Percentiles rank a stretch among this genome's conserved stretches.
phyloP scores from a whole-genome alignment of 352 stramenopile species.

The Globisporangium polare region DNA sequence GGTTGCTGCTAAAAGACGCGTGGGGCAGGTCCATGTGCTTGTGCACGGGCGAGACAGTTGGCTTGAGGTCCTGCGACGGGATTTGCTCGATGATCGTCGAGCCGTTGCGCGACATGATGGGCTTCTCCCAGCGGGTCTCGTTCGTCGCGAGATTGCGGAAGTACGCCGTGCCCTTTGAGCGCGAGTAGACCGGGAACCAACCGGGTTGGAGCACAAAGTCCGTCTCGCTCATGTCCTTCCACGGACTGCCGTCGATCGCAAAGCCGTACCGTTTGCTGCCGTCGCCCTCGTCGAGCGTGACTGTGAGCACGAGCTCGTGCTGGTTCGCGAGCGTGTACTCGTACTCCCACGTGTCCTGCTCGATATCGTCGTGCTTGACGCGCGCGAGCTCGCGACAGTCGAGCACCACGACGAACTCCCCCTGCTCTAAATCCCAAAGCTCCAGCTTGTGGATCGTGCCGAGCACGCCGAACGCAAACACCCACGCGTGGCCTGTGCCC shows the following conservation, averaged over 20 bases:
- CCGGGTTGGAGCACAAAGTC: slow-evolving; percentile 77
- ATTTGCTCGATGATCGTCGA: slow-evolving; percentile 24
- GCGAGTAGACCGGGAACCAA: slow-evolving; percentile 79
- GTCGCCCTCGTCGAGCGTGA: slow-evolving; percentile 60
- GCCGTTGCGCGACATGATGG: slow-evolving; percentile 52
- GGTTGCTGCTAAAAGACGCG: slow-evolving; percentile 7
- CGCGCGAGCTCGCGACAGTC: slow-evolving; percentile 58
- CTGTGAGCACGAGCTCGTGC: slow-evolving; percentile 59
- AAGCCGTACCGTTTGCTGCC: slow-evolving; percentile 71
- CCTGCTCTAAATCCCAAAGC: slow-evolving; percentile 57
- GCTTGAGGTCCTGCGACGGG: slow-evolving; percentile 17
- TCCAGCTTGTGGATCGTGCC: slow-evolving; percentile 77
- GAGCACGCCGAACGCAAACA: slow-evolving; percentile 78
- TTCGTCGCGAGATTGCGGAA: slow-evolving; percentile 65
- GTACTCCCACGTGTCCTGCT: slow-evolving; percentile 66
- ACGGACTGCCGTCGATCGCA: slow-evolving; percentile 70
- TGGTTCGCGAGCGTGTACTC: slow-evolving; percentile 69
- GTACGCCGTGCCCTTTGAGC: slow-evolving; percentile 66
- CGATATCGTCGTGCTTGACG: slow-evolving; percentile 63
- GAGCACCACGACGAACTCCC: slow-evolving; percentile 77
- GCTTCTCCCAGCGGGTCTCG: slow-evolving; percentile 74
- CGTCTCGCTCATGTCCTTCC: slow-evolving; percentile 69
- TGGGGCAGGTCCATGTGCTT: slow-evolving; percentile 3
- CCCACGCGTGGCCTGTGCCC: slow-evolving; percentile 59
- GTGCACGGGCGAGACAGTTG: slow-evolving; percentile 3